Conservation (phyloP, 1,284 basidiomycete species). For the Trametes versicolor region DNA sequence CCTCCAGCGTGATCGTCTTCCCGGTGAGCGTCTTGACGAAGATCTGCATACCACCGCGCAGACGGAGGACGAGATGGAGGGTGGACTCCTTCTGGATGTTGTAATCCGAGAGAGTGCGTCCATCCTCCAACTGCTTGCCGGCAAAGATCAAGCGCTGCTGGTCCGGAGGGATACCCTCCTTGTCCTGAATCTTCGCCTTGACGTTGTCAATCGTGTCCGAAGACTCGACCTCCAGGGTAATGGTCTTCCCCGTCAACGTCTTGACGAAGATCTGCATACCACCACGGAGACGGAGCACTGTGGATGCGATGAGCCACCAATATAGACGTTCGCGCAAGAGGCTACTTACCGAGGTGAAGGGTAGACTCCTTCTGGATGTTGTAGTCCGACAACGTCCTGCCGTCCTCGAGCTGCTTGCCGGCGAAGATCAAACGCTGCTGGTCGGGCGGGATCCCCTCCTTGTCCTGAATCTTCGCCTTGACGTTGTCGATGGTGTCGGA, state of each 20-base stretch:
- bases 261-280: constrained; percentile 86
- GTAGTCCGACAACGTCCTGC: constrained; percentile 85
- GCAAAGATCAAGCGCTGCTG: constrained; percentile 88
- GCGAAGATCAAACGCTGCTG: constrained; percentile 88
- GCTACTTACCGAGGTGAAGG: constrained; percentile 62
- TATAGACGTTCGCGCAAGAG: neutral
- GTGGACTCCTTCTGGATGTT: constrained; percentile 82
- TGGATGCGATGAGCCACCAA: constrained; percentile 32
- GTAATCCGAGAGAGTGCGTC: constrained; percentile 81
- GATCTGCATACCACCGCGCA: constrained; percentile 45
- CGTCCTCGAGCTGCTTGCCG: constrained; percentile 87
- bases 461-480: constrained; percentile 87
- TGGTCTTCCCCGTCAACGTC: constrained; percentile 86
- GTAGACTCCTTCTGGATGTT: constrained; percentile 82
- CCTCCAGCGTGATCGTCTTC: constrained; percentile 85
- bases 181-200: constrained; percentile 87
- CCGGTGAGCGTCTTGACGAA: constrained; percentile 80
- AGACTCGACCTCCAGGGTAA: constrained; percentile 89
- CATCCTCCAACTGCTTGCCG: constrained; percentile 84
- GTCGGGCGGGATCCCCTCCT: constrained; percentile 85
- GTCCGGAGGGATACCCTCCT: constrained; percentile 87
- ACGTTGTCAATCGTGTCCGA: constrained; percentile 92
- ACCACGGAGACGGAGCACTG: constrained; percentile 73
- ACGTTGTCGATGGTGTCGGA: constrained; percentile 92
- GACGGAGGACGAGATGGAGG: constrained; percentile 53